Conservation (phyloP, 768 basidiomycete genomes). For the Wakefieldia striispora region DNA sequence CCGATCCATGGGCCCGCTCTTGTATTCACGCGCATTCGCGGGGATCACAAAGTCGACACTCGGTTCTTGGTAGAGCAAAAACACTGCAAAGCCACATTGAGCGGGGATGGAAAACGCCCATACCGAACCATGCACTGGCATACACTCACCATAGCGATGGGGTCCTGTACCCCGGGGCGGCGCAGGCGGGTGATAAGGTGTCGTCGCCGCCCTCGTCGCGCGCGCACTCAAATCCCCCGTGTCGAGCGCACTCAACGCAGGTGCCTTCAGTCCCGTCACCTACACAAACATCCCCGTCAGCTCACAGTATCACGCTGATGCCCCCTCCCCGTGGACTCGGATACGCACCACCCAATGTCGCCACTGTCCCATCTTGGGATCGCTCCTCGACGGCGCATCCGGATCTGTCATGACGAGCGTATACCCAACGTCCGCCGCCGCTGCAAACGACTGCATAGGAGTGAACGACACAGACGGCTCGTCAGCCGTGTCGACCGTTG, state of each 20-base stretch:
- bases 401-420: constrained; percentile 60
- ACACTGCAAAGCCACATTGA: constrained; percentile 31
- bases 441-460: constrained; percentile 38
- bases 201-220: constrained; percentile 45
- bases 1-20: constrained; percentile 43
- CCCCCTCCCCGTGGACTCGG: too few relatives aligned
- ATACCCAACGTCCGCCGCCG: constrained; percentile 37
- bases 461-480: constrained; percentile 51
- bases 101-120: too few relatives aligned
- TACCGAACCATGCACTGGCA: too few relatives aligned
- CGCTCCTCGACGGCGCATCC: constrained; percentile 50
- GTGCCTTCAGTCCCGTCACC: constrained; percentile 40
- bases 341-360: constrained; percentile 54
- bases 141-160: constrained; percentile 54
- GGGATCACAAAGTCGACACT: constrained; percentile 40
- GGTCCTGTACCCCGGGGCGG: constrained; percentile 52
- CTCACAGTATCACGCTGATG: too few relatives aligned
- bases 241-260: constrained; percentile 29
- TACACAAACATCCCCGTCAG: constrained; percentile 3
- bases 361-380: constrained; percentile 51
- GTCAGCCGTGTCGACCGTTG: constrained; percentile 39
- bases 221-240: constrained; percentile 36
- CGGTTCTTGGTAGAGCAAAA: constrained; percentile 64
- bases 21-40: constrained; percentile 43
- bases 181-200: constrained; percentile 56